These are phyloP conservation scores for Streptanthus diversifolius DNA, from an alignment of 345 rosid genomes.

Conservation along the genomic window DNA sequence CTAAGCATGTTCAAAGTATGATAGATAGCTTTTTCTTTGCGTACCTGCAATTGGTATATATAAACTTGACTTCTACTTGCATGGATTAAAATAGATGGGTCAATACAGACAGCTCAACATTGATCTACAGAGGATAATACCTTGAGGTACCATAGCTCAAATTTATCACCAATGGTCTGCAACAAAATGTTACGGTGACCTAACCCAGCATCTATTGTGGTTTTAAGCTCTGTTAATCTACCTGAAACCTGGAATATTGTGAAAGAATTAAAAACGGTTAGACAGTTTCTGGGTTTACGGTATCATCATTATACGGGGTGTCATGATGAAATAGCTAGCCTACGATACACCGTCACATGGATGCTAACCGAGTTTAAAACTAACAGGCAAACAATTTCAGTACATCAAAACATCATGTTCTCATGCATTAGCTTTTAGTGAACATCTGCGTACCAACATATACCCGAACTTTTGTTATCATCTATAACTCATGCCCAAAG, in stretches of 20 bases:
- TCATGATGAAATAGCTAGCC: not conserved
- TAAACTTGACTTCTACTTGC: not conserved
- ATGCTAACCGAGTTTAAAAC: not conserved
- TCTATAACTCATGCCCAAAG: not conserved
- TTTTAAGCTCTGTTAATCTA: slow-evolving; percentile 67
- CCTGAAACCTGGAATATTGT: slow-evolving; percentile 57
- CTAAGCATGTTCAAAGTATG: slow-evolving; percentile 96
- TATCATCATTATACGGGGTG: not conserved
- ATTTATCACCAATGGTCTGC: slow-evolving; percentile 64
- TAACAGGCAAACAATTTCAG: not conserved
- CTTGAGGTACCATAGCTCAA: slow-evolving; percentile 78
- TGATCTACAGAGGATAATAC: slow-evolving; percentile 30
- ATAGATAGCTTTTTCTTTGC: slow-evolving; percentile 87
- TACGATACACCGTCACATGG: not conserved
- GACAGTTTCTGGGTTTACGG: not conserved
- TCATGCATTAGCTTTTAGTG: not conserved
- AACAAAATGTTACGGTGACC: slow-evolving; percentile 60
- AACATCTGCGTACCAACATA: not conserved
- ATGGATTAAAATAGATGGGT: not conserved
- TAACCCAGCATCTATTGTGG: slow-evolving; percentile 72
- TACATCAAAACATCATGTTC: not conserved
- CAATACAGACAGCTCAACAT: not conserved
- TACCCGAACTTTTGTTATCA: slow-evolving; percentile 19
- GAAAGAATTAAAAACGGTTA: not conserved
- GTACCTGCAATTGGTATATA: slow-evolving; percentile 49